Percentiles rank a stretch among this genome's conserved stretches.
Evolutionary conservation across 345 rosid genomes (phyloP).

Genomic region (Sonneratia alba): DNA sequence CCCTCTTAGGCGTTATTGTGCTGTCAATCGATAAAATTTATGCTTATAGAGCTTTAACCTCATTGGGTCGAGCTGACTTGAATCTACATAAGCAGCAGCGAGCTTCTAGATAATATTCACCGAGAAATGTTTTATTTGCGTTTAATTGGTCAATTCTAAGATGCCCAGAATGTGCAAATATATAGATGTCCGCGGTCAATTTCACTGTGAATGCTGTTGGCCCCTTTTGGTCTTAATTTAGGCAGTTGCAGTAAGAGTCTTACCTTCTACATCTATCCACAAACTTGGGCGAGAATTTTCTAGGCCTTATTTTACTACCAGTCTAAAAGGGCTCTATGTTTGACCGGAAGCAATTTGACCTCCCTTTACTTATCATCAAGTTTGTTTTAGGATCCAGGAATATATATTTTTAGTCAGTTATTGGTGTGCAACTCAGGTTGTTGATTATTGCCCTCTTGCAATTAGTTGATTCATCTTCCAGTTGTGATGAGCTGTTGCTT

Average conservation of each 20-base stretch:
- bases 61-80: too few relatives aligned
- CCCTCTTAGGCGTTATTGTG: too few relatives aligned
- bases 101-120: too few relatives aligned
- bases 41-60: too few relatives aligned
- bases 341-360: neutral
- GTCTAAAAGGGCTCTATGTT: neutral
- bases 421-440: neutral
- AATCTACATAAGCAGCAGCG: too few relatives aligned
- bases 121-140: neutral
- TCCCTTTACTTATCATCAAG: neutral
- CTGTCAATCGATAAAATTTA: too few relatives aligned
- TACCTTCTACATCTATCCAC: neutral
- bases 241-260: neutral
- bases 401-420: neutral
- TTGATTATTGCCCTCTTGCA: neutral
- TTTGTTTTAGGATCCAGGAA: neutral
- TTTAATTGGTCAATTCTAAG: neutral
- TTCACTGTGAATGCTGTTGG: neutral
- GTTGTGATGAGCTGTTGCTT: slow-evolving; percentile 7
- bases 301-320: neutral
- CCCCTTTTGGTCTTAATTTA: neutral
- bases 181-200: neutral
- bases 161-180: neutral
- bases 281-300: neutral
- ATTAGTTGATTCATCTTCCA: neutral